Conservation (phyloP, 2,329 filamentous ascomycete genomes). For the Microthyrium microscopicum region DNA sequence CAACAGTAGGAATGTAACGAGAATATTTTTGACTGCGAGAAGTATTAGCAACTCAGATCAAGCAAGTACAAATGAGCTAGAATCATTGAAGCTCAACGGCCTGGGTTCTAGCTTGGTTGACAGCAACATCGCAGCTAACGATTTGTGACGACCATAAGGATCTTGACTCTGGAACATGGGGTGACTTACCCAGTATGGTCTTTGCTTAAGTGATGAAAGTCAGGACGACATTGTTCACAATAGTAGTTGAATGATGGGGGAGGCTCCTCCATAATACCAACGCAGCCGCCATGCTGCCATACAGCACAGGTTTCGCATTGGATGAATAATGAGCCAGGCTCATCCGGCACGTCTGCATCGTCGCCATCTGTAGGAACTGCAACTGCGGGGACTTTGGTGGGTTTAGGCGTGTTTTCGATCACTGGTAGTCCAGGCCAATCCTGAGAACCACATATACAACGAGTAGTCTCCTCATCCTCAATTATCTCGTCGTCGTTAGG, state of each 20-base stretch:
- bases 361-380: slow-evolving; percentile 2
- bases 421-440: slow-evolving; percentile 73
- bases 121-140: too few species aligned
- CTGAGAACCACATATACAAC: slow-evolving; percentile 85
- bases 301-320: slow-evolving; percentile 97
- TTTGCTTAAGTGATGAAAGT: slow-evolving; percentile 69
- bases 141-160: slow-evolving; percentile 13
- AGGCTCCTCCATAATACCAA: slow-evolving; percentile 89
- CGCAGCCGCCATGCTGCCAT: slow-evolving; percentile 96
- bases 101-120: too few species aligned
- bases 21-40: slow-evolving; percentile 41
- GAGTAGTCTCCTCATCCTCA: slow-evolving; percentile 59
- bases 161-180: slow-evolving; percentile 11
- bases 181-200: slow-evolving; percentile 68
- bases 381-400: slow-evolving; percentile 22
- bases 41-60: slow-evolving; percentile 2
- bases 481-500: slow-evolving; percentile 48
- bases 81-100: too few species aligned
- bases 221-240: slow-evolving; percentile 85
- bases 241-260: slow-evolving; percentile 94
- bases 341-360: slow-evolving; percentile 49
- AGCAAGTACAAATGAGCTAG: too few species aligned
- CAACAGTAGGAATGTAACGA: slow-evolving; percentile 43
- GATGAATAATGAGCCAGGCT: slow-evolving; percentile 87
- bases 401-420: slow-evolving; percentile 36